Percentiles rank a stretch among this genome's conserved stretches.
Conservation (phyloP, 352 stramenopile genomes). For the Elongisporangium senticosum region DNA sequence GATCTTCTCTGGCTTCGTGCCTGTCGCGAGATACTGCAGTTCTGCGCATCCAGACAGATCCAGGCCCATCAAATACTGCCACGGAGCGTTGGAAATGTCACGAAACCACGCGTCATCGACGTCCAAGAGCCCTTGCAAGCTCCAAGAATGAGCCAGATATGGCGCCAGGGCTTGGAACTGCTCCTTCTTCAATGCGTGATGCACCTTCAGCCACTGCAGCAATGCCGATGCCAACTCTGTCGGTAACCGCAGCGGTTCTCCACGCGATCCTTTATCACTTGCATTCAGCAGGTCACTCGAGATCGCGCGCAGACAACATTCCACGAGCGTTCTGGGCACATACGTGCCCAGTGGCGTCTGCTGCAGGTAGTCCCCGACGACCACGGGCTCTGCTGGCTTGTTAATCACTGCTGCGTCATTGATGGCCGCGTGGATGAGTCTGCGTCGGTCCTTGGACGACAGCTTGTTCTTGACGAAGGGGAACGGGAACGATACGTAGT, state of each 20-base stretch:
- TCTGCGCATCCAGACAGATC: constrained; percentile 50
- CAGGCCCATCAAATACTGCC: constrained; percentile 52
- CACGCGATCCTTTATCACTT: constrained; percentile 30
- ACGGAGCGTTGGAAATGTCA: constrained; percentile 24
- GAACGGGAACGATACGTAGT: constrained; percentile 78
- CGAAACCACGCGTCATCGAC: constrained; percentile 70
- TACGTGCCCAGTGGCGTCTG: constrained; percentile 32
- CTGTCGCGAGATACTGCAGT: constrained; percentile 42
- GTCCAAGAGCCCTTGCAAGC: constrained; percentile 35
- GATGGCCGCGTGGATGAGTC: neutral
- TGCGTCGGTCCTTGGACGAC: constrained; percentile 8
- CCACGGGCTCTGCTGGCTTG: neutral
- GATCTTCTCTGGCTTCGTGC: constrained; percentile 9
- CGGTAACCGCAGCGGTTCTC: constrained; percentile 15
- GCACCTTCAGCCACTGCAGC: constrained; percentile 44
- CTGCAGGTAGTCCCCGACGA: constrained; percentile 45
- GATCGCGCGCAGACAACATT: constrained; percentile 39
- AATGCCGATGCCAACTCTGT: constrained; percentile 38
- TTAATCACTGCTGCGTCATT: neutral
- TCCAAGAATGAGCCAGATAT: constrained; percentile 58
- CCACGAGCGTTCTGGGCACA: constrained; percentile 45
- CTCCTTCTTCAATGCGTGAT: constrained; percentile 45
- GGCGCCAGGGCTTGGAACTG: constrained; percentile 50
- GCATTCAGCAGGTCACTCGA: constrained; percentile 24
- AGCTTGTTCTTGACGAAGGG: constrained; percentile 45